These are phyloP conservation scores for Multifurca ochricompacta DNA, from an alignment of 768 basidiomycete genomes.

Conservation along the genomic window DNA sequence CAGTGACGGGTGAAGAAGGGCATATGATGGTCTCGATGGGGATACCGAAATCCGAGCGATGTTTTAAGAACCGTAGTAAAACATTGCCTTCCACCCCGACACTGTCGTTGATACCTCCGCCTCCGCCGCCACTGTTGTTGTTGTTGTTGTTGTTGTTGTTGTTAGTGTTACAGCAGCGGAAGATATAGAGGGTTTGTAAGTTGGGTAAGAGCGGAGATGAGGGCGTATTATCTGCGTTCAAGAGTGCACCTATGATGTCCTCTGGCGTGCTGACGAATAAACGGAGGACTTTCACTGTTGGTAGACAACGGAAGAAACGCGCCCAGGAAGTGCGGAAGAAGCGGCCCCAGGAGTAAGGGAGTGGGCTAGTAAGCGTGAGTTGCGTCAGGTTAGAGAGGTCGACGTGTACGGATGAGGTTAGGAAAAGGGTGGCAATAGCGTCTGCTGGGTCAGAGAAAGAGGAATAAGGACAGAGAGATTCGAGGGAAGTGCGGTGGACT, in stretches of 20 bases:
- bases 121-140: too few relatives aligned
- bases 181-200: background rate
- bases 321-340: slow-evolving; percentile 12
- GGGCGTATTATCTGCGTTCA: background rate
- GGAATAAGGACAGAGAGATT: background rate
- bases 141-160: background rate
- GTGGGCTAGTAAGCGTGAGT: slow-evolving; percentile 8
- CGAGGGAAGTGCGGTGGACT: background rate
- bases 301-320: background rate
- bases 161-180: background rate
- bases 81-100: background rate
- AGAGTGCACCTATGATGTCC: background rate
- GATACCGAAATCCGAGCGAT: slow-evolving; percentile 1
- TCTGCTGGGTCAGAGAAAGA: too few relatives aligned
- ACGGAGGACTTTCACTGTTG: background rate
- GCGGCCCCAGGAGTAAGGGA: background rate
- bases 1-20: background rate
- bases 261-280: background rate
- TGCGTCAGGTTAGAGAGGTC: slow-evolving; percentile 4
- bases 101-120: background rate
- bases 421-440: background rate
- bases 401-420: slow-evolving; percentile 4
- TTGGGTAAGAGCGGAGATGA: background rate
- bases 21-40: slow-evolving; percentile 9
- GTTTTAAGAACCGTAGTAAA: background rate